These are phyloP conservation scores for Syncephalis plumigaleata DNA, from an alignment of 371 early-diverging fungal genomes.

Conservation along the genomic window DNA sequence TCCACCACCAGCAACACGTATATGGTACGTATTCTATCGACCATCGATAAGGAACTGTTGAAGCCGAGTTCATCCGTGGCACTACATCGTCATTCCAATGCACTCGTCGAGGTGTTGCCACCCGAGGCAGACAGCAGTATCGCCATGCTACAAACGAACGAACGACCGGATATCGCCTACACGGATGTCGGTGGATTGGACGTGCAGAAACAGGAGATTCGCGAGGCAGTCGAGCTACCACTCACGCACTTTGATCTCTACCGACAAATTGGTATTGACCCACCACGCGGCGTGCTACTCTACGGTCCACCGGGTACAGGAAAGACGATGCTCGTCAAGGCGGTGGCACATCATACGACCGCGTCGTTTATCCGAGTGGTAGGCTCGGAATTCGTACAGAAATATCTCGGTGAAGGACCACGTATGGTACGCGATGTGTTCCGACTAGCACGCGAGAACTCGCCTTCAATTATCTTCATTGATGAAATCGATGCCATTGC, in stretches of 20 bases:
- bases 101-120: conserved; percentile 91
- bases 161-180: conserved; percentile 94
- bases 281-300: conserved; percentile 96
- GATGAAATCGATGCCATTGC: conserved; percentile 99
- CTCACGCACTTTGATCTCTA: conserved; percentile 98
- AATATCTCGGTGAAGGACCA: conserved; percentile 99
- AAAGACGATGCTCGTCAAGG: conserved; percentile 99
- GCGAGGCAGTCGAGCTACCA: conserved; percentile 99
- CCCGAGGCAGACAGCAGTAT: conserved; percentile 97
- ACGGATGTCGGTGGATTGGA: conserved; percentile 98
- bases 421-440: conserved; percentile 99
- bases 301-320: conserved; percentile 98
- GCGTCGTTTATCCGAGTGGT: conserved; percentile 98
- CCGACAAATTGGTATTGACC: conserved; percentile 99
- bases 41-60: conserved; percentile 95
- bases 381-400: conserved; percentile 99
- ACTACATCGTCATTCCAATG: conserved; percentile 97
- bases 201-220: conserved; percentile 99
- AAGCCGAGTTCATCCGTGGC: conserved; percentile 97
- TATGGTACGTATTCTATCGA: conserved; percentile 93
- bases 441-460: conserved; percentile 95
- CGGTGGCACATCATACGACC: conserved; percentile 98
- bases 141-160: conserved; percentile 86
- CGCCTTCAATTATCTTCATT: conserved; percentile 99
- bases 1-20: conserved; percentile 95